phyloP scores from a whole-genome alignment of 495 filamentous ascomycete genomes.

The Penicillium longicatenatum region DNA sequence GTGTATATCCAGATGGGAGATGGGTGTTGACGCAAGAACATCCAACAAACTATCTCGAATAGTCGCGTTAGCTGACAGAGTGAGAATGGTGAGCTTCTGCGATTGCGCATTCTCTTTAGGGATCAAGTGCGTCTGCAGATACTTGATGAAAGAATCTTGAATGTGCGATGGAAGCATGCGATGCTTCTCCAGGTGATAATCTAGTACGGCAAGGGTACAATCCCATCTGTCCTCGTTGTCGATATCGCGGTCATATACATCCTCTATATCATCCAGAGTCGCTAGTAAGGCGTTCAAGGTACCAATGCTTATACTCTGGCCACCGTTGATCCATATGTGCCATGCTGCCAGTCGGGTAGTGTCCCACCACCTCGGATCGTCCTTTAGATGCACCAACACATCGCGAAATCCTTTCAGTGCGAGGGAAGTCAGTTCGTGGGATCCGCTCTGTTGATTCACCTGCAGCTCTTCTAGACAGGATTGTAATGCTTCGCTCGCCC shows the following conservation, averaged over 20 bases:
- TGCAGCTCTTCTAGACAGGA: conserved; percentile 48
- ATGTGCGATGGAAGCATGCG: conserved; percentile 27
- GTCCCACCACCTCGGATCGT: conserved; percentile 49
- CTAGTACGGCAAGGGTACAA: conserved; percentile 29
- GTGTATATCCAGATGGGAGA: conserved; percentile 50
- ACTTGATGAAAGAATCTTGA: conserved; percentile 36
- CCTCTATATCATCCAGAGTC: conserved; percentile 43
- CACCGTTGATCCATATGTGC: conserved; percentile 64
- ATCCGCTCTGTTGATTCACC: conserved; percentile 57
- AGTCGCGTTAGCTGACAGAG: conserved; percentile 62
- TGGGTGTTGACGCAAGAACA: conserved; percentile 25
- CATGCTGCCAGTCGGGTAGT: conserved; percentile 58
- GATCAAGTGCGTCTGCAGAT: conserved; percentile 34
- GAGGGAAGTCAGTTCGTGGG: conserved; percentile 53
- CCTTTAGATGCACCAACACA: conserved; percentile 31
- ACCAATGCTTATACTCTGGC: conserved; percentile 64
- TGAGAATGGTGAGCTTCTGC: conserved; percentile 50
- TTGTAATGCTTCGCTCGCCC: conserved; percentile 44
- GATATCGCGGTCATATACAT: conserved; percentile 11
- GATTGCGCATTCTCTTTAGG: conserved; percentile 17
- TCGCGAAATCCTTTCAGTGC: conserved; percentile 52
- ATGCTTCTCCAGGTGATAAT: conserved; percentile 34
- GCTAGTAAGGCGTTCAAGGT: conserved; percentile 54
- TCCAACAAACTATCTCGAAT: conserved; percentile 48
- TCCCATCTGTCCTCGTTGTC: conserved; percentile 29